Evolutionary conservation across 1,139 yeast genomes (phyloP).

Genomic region (Saccharomyces hybrid): DNA sequence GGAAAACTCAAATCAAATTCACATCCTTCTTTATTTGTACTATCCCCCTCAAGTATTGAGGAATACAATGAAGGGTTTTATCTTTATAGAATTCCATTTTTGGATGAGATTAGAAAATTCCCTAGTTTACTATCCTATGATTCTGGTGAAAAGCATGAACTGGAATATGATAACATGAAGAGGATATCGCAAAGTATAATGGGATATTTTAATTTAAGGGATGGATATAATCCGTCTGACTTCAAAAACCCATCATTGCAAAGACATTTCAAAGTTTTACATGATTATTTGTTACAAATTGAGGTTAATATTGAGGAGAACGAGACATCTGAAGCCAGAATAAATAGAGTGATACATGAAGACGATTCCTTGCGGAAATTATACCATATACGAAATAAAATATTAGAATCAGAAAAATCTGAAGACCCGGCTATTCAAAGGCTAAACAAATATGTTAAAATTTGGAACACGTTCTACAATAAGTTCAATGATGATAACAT

Average conservation of each 20-base stretch:
- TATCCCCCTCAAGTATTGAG: constrained; percentile 44
- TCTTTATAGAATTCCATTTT: constrained; percentile 51
- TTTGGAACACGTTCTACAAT: constrained; percentile 26
- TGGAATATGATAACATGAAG: constrained; percentile 30
- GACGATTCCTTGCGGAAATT: constrained; percentile 33
- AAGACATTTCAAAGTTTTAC: constrained; percentile 57
- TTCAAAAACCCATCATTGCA: constrained; percentile 62
- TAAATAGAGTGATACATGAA: constrained; percentile 17
- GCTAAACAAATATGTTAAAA: constrained; percentile 18
- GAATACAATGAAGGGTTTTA: constrained; percentile 48
- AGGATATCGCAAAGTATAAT: constrained; percentile 37
- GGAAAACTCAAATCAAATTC: constrained; percentile 53
- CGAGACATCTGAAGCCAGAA: constrained; percentile 18
- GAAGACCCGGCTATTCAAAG: constrained; percentile 16
- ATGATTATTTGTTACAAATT: constrained; percentile 60
- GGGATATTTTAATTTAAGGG: constrained; percentile 36
- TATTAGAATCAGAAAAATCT: constrained; percentile 16
- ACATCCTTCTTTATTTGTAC: constrained; percentile 51
- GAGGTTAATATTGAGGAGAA: constrained; percentile 37
- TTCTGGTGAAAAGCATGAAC: constrained; percentile 19
- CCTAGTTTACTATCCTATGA: constrained; percentile 30
- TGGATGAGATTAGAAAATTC: constrained; percentile 52
- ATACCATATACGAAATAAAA: constrained; percentile 23
- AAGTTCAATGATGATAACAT: constrained; percentile 4
- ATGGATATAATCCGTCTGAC: constrained; percentile 50